Percentiles rank a stretch among this genome's conserved stretches.
These are phyloP conservation scores for Linum lewisii DNA, from an alignment of 345 rosid species.

Conservation along the genomic window DNA sequence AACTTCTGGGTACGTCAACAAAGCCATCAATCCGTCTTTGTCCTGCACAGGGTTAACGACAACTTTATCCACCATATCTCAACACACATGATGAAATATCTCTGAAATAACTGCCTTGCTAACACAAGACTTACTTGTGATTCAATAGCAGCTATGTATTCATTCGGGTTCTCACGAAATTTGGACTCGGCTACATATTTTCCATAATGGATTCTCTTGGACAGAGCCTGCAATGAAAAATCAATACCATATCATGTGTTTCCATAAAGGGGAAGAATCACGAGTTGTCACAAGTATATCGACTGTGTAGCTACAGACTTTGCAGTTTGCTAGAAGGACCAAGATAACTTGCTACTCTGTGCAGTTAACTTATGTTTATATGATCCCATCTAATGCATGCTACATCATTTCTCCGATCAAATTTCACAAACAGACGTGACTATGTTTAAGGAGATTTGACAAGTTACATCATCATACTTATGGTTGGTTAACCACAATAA, in stretches of 20 bases:
- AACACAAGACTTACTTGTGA: slow-evolving; percentile 38
- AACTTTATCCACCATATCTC: neutral
- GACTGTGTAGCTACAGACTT: too few relatives aligned
- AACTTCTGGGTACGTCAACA: slow-evolving; percentile 44
- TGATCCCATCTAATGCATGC: too few relatives aligned
- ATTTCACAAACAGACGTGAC: too few relatives aligned
- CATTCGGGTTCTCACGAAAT: slow-evolving; percentile 59
- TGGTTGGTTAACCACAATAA: too few relatives aligned
- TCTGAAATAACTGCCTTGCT: neutral
- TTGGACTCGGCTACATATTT: slow-evolving; percentile 93
- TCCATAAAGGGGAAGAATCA: too few relatives aligned
- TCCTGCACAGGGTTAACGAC: slow-evolving; percentile 53
- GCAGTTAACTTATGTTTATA: too few relatives aligned
- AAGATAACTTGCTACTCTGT: too few relatives aligned
- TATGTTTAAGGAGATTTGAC: too few relatives aligned
- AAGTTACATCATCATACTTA: too few relatives aligned
- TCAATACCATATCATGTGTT: neutral
- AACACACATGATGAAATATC: neutral
- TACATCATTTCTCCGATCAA: too few relatives aligned
- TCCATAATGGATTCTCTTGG: slow-evolving; percentile 92
- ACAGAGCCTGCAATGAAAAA: slow-evolving; percentile 49
- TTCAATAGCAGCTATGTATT: slow-evolving; percentile 49
- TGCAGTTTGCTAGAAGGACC: too few relatives aligned
- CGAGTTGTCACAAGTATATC: too few relatives aligned
- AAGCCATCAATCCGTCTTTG: slow-evolving; percentile 33